phyloP scores from a whole-genome alignment of 768 basidiomycete genomes.

The Chiua virens region DNA sequence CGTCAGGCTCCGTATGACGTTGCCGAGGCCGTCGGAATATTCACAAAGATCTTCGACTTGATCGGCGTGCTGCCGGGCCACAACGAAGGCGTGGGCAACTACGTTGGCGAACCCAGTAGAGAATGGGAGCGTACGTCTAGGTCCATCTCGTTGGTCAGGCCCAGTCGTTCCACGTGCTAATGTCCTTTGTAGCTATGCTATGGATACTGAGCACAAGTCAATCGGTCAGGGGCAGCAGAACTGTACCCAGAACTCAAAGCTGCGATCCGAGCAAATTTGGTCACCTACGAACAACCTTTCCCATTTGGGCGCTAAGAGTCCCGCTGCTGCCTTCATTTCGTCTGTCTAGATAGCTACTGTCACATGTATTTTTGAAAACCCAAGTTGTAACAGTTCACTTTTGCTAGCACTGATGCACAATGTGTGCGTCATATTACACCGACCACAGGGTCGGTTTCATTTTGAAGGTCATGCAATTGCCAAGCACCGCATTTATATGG shows the following conservation, averaged over 20 bases:
- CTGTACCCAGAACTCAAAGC: constrained; percentile 22
- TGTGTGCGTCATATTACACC: too few species aligned
- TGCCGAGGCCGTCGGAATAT: background rate
- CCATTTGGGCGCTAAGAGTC: constrained; percentile 13
- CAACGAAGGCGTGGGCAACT: constrained; percentile 20
- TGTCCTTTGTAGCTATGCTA: constrained; percentile 13
- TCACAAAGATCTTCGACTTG: background rate
- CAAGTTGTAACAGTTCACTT: too few species aligned
- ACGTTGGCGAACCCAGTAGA: constrained; percentile 11
- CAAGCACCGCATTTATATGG: too few species aligned
- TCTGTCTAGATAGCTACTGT: too few species aligned
- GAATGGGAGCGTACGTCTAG: constrained; percentile 14
- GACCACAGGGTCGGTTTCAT: too few species aligned
- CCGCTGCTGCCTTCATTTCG: too few species aligned
- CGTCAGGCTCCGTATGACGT: constrained; percentile 18
- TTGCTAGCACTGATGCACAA: too few species aligned
- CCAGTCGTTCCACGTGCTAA: background rate
- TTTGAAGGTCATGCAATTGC: too few species aligned
- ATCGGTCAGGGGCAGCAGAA: constrained; percentile 13
- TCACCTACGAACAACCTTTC: constrained; percentile 18
- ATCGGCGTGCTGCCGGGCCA: constrained; percentile 13
- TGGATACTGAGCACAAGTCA: constrained; percentile 17
- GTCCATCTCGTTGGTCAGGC: background rate
- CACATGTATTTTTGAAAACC: too few species aligned
- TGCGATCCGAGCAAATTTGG: constrained; percentile 24